phyloP scores from a whole-genome alignment of 1,284 basidiomycete genomes.

The Psilocybe mexicana region DNA sequence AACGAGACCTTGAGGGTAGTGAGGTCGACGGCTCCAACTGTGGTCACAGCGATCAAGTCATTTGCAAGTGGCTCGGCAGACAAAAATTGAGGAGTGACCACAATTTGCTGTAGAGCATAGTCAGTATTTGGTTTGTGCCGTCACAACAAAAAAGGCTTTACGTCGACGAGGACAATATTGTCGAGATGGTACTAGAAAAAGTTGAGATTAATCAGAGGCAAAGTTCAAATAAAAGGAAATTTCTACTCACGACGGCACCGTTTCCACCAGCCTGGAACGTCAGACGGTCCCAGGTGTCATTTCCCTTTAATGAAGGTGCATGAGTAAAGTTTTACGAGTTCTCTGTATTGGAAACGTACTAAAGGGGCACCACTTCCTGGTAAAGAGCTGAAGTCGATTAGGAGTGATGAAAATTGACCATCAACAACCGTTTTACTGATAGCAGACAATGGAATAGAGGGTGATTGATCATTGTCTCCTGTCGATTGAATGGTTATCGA shows the following conservation, averaged over 20 bases:
- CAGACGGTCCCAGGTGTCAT: constrained; percentile 48
- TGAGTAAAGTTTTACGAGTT: neutral
- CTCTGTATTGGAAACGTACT: constrained; percentile 20
- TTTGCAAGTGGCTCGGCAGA: constrained; percentile 49
- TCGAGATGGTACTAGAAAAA: constrained; percentile 43
- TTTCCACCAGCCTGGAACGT: constrained; percentile 46
- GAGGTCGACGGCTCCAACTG: constrained; percentile 45
- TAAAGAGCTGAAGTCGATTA: constrained; percentile 45
- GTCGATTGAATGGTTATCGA: constrained; percentile 40
- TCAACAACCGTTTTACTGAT: constrained; percentile 38
- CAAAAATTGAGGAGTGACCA: constrained; percentile 45
- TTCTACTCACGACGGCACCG: constrained; percentile 40
- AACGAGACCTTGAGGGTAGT: constrained; percentile 37
- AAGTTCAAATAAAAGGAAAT: neutral
- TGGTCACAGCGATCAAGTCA: constrained; percentile 48
- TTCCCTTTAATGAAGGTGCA: constrained; percentile 25
- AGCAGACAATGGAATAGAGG: constrained; percentile 42
- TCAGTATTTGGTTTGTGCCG: neutral
- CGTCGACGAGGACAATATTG: constrained; percentile 44
- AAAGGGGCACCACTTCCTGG: constrained; percentile 41
- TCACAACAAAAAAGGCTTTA: constrained; percentile 17
- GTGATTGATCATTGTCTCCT: constrained; percentile 33
- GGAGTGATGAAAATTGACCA: constrained; percentile 40
- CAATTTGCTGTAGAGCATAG: constrained; percentile 32
- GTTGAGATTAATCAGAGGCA: neutral